Percentiles rank a stretch among this genome's conserved stretches.
Evolutionary conservation across 768 basidiomycete species (phyloP).

Genomic region (Tubosaeta sp.): DNA sequence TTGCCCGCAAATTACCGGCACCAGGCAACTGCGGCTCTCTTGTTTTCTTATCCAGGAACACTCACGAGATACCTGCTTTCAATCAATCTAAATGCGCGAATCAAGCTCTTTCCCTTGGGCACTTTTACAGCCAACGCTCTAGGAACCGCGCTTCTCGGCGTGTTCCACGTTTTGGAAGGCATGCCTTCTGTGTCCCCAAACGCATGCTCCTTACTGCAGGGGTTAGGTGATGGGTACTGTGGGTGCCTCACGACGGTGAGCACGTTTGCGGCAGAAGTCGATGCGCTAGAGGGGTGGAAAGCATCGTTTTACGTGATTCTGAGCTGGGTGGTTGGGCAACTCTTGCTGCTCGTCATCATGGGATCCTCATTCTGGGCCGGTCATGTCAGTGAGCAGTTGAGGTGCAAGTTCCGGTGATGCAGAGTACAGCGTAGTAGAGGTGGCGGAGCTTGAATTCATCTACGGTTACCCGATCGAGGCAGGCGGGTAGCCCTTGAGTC

Average conservation of each 20-base stretch:
- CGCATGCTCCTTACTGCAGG: conserved; percentile 73
- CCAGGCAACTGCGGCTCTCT: conserved; percentile 78
- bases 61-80: conserved; percentile 81
- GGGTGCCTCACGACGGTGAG: conserved; percentile 93
- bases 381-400: conserved; percentile 39
- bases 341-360: conserved; percentile 65
- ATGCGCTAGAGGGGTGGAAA: conserved; percentile 50
- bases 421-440: not conserved
- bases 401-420: conserved; percentile 42
- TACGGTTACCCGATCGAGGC: conserved; percentile 26
- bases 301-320: conserved; percentile 64
- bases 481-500: conserved; percentile 6
- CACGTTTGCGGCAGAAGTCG: conserved; percentile 83
- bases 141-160: conserved; percentile 80
- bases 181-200: conserved; percentile 37
- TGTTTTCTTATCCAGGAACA: conserved; percentile 88
- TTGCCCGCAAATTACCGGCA: conserved; percentile 67
- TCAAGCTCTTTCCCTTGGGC: conserved; percentile 66
- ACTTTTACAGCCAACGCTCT: conserved; percentile 72
- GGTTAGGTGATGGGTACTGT: conserved; percentile 88
- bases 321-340: conserved; percentile 69
- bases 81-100: conserved; percentile 59
- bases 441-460: conserved; percentile 29
- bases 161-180: conserved; percentile 69
- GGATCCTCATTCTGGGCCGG: conserved; percentile 61